Evolutionary conservation across 2,329 filamentous ascomycete species (phyloP), one percentile per base, ranked within the genome.

Genomic region (Botrytis byssoidea): DNA sequence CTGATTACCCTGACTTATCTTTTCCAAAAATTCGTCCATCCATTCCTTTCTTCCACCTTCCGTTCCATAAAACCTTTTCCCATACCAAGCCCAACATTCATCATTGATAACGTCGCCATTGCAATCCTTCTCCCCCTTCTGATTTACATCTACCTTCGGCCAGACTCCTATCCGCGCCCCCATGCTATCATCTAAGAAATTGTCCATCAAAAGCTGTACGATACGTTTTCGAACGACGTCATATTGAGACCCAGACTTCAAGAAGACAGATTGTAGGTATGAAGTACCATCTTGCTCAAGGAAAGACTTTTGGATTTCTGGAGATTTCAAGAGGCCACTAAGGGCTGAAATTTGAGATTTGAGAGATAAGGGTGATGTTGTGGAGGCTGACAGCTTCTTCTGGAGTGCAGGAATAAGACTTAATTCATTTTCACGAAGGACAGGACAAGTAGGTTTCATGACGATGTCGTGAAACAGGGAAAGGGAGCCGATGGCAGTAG

Each of bases 101-200:
- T 88, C 86, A 1, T 82, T 82, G 40, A 83, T 66, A 55, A 82
- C 80, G 25, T 75, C 78, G 29, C 77, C 77, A 32, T 84, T 83
- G 37, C 80, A 80, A 57, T 77, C 71, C 55, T 82, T 80, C n/a
- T 80, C 77, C 67, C 81, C 81, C 7, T 78, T 76, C 32, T 76
- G 77, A 46, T 61, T 29, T 16, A 42, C 18, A 60, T 68, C 64
- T 42, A 10, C 10, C 35, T 76, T 83, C 0, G 89, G 89, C 88
- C 88, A 91, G 75, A 88, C 82, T 0, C 88, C 88, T 29, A 86
- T 76, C 37, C 83, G 83, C 3, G 89, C 89, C 59, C 89, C 89
- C 85, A 91, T 89, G 73, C 87, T 85, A 75, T 87, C 85, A 78
- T 92, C 90, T n/a, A 92, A 82, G 79, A 92, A 92, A 74, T 86